phyloP scores from a whole-genome alignment of 2,329 filamentous ascomycete species.

The Cordyceps farinosa region DNA sequence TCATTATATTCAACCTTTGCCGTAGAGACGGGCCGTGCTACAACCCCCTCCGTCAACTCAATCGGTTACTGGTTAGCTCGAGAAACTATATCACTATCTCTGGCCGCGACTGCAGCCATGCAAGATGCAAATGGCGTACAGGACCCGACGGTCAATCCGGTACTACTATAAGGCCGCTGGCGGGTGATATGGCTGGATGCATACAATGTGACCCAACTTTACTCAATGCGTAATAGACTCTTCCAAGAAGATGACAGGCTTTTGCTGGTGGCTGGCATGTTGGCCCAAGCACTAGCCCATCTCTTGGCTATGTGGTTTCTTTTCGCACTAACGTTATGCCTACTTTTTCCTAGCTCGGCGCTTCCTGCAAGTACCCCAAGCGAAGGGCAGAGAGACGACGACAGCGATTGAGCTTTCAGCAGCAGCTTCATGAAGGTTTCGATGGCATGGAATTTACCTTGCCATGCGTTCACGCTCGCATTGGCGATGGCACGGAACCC shows the following conservation, averaged over 20 bases:
- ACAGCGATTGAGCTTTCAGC: neutral
- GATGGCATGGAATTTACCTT: neutral
- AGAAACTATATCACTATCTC: neutral
- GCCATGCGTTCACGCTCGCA: neutral
- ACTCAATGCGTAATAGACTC: constrained; percentile 2
- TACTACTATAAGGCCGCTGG: neutral
- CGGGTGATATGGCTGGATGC: constrained; percentile 3
- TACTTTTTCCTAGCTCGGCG: neutral
- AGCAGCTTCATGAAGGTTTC: no score
- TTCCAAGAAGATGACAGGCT: neutral
- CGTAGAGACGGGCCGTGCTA: neutral
- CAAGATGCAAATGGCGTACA: constrained; percentile 3
- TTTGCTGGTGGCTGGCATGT: neutral
- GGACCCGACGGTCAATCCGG: neutral
- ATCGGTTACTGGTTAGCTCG: neutral
- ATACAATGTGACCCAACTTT: constrained; percentile 6
- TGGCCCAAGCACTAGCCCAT: constrained; percentile 1
- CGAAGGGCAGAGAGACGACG: neutral
- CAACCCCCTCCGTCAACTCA: neutral
- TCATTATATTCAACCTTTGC: neutral
- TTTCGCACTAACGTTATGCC: neutral
- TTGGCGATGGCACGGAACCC: neutral
- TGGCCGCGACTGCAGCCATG: neutral
- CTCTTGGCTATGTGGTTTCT: neutral
- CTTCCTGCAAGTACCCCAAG: neutral